Conservation (phyloP, 139 green algal genomes). For the Chlamydomonas incerta region DNA sequence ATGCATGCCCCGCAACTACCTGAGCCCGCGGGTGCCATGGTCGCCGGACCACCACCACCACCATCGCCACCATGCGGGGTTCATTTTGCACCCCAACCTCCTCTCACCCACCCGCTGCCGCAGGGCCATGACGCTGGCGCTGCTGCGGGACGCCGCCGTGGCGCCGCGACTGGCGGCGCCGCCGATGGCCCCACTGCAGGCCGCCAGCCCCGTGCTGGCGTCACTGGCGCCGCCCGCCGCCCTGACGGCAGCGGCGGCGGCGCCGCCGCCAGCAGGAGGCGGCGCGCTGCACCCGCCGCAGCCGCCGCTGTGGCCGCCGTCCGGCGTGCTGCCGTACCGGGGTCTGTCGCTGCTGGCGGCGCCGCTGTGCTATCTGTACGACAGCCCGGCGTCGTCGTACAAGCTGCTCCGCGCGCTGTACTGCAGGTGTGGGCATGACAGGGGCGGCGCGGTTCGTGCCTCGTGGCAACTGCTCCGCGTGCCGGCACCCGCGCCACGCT, state of each 20-base stretch:
- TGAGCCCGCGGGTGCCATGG: too few species aligned
- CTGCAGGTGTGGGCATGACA: constrained; percentile 46
- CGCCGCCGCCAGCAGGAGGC: not conserved
- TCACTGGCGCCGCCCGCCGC: not conserved
- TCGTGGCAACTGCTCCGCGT: too few species aligned
- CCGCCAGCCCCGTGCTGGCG: constrained; percentile 2
- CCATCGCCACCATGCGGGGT: too few species aligned
- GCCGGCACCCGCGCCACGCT: too few species aligned
- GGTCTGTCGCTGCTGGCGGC: constrained; percentile 55
- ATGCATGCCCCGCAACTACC: too few species aligned
- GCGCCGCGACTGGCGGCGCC: constrained; percentile 3
- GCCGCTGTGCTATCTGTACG: constrained; percentile 74
- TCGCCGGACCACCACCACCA: too few species aligned
- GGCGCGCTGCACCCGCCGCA: not conserved
- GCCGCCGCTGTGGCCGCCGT: not conserved
- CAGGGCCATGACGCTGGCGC: constrained; percentile 62
- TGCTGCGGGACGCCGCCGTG: constrained; percentile 52
- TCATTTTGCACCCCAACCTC: not conserved
- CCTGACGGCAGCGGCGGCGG: not conserved
- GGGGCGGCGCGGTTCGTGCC: too few species aligned
- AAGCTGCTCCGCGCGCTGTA: constrained; percentile 67
- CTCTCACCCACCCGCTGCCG: not conserved
- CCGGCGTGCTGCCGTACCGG: constrained; percentile 50
- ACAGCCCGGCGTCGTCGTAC: constrained; percentile 59
- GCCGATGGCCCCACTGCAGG: constrained; percentile 13